Percentiles rank a stretch among this genome's conserved stretches.
phyloP scores from a whole-genome alignment of 179 eudicot genomes.

The Spinacia oleracea region DNA sequence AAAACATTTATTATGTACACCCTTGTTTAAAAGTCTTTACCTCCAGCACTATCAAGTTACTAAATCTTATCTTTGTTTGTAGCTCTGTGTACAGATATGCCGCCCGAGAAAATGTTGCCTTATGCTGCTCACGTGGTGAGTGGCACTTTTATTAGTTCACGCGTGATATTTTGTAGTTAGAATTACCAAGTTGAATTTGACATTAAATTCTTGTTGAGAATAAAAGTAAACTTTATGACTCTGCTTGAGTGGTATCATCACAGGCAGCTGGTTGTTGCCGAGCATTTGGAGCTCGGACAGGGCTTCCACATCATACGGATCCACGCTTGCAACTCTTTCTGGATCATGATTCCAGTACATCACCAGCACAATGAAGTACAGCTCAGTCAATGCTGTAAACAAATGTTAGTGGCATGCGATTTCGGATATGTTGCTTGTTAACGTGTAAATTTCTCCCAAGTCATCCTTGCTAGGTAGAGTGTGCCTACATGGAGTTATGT shows the following conservation, averaged over 20 bases:
- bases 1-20: too few relatives aligned
- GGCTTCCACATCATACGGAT: constrained; percentile 65
- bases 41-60: neutral
- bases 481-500: neutral
- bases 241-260: neutral
- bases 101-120: constrained; percentile 77
- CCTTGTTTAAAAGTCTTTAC: neutral
- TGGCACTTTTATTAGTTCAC: neutral
- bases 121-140: constrained; percentile 90
- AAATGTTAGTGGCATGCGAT: too few relatives aligned
- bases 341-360: neutral
- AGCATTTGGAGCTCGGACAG: constrained; percentile 81
- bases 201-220: neutral
- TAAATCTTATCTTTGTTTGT: neutral
- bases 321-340: constrained; percentile 52
- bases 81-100: constrained; percentile 76
- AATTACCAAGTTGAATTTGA: neutral
- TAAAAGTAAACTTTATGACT: neutral
- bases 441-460: too few relatives aligned
- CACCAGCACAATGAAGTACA: neutral
- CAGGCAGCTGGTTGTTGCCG: constrained; percentile 85
- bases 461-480: too few relatives aligned
- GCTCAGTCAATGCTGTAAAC: neutral
- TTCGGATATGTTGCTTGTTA: neutral
- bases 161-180: neutral